phyloP scores from a whole-genome alignment of 2,329 filamentous ascomycete genomes.

The Clathrospora elynae region DNA sequence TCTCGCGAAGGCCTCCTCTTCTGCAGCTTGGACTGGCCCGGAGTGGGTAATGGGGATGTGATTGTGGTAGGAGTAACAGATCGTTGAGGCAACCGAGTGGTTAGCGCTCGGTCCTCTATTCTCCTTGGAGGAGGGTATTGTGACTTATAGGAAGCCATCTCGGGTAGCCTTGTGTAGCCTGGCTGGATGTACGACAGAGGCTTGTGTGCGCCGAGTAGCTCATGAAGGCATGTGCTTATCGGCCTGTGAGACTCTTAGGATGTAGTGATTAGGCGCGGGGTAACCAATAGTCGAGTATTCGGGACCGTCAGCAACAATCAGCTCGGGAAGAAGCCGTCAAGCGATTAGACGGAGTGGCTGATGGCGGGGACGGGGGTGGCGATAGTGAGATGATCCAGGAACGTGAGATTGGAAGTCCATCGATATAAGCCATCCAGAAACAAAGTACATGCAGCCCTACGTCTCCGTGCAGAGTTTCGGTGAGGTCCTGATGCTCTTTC shows the following conservation, averaged over 20 bases:
- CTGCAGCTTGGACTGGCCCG: conserved; percentile 42
- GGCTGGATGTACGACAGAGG: conserved; percentile 40
- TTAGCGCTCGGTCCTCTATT: conserved; percentile 39
- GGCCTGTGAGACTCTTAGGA: conserved; percentile 29
- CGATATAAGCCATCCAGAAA: conserved; percentile 39
- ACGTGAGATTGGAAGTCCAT: conserved; percentile 34
- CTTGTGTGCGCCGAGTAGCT: conserved; percentile 45
- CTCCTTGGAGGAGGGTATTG: conserved; percentile 43
- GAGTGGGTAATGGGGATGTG: conserved; percentile 33
- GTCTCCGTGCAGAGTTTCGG: conserved; percentile 37
- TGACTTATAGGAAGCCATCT: conserved; percentile 52
- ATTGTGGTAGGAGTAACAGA: conserved; percentile 43
- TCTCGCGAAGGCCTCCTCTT: conserved; percentile 44
- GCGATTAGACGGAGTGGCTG: conserved; percentile 27
- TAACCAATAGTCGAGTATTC: conserved; percentile 25
- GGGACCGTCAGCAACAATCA: conserved; percentile 43
- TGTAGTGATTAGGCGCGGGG: conserved; percentile 25
- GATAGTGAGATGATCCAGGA: conserved; percentile 34
- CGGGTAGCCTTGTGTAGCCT: conserved; percentile 45
- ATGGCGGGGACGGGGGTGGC: conserved; percentile 43
- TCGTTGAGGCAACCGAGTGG: conserved; percentile 46
- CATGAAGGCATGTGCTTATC: conserved; percentile 49
- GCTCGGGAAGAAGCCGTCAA: conserved; percentile 36
- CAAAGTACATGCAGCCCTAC: conserved; percentile 34
- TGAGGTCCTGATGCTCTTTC: conserved; percentile 32